Conservation (phyloP, 257 asterid species). For the Euphrasia confusa region DNA sequence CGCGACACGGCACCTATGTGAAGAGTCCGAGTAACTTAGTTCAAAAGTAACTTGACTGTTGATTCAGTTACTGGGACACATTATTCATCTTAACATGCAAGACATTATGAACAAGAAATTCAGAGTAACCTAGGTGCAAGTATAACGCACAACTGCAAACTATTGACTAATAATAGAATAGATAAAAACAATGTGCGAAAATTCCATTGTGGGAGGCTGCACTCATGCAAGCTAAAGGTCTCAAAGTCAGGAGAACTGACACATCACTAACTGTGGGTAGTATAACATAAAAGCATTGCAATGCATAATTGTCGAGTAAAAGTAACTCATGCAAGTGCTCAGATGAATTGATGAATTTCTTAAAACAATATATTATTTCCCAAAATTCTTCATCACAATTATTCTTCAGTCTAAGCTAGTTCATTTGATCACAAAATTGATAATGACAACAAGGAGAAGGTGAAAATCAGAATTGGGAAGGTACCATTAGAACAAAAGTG, state of each 20-base stretch:
- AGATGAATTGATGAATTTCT: not conserved
- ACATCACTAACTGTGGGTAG: slow-evolving; percentile 3
- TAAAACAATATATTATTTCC: not conserved
- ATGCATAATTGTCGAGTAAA: not conserved
- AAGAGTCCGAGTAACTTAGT: too few relatives aligned
- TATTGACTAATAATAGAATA: slow-evolving; percentile 1
- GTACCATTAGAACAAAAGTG: slow-evolving; percentile 27
- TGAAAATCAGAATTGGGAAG: too few relatives aligned
- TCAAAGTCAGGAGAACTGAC: not conserved
- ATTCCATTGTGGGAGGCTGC: not conserved
- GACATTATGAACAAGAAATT: slow-evolving; percentile 3
- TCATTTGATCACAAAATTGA: slow-evolving; percentile 3
- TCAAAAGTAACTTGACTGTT: not conserved
- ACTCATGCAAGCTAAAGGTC: slow-evolving; percentile 11
- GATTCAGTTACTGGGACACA: slow-evolving; percentile 11
- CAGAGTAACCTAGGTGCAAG: slow-evolving; percentile 3
- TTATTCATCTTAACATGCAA: not conserved
- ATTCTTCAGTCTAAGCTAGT: slow-evolving; percentile 9
- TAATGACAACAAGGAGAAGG: too few relatives aligned
- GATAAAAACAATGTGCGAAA: not conserved
- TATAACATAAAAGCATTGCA: slow-evolving; percentile 1
- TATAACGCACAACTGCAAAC: not conserved
- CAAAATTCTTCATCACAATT: not conserved
- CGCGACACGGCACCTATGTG: too few relatives aligned
- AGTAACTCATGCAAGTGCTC: not conserved